These are phyloP conservation scores for Heliosperma pusillum DNA, from an alignment of 148 eudicot species.

Conservation along the genomic window DNA sequence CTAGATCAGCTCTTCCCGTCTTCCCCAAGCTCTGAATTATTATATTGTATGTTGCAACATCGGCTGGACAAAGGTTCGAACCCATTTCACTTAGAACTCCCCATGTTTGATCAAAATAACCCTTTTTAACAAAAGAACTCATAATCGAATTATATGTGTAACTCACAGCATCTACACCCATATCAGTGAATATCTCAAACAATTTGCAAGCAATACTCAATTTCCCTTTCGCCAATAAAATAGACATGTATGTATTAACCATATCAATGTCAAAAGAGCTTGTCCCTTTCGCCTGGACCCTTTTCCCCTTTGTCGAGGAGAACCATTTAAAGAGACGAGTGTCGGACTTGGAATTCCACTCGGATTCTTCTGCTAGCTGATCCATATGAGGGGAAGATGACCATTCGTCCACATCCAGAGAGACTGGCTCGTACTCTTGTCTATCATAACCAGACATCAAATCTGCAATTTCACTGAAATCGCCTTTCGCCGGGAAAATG, in stretches of 20 bases:
- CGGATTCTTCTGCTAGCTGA: constrained; percentile 46
- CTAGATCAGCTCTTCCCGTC: constrained; percentile 78
- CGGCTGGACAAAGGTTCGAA: constrained; percentile 58
- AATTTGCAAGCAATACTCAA: constrained; percentile 74
- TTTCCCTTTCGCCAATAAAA: constrained; percentile 74
- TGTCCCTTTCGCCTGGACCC: constrained; percentile 48
- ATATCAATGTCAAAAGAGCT: constrained; percentile 68
- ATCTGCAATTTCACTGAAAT: constrained; percentile 43
- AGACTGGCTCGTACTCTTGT: constrained; percentile 7
- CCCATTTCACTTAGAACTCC: constrained; percentile 66
- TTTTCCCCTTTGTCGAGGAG: constrained; percentile 48
- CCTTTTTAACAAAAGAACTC: constrained; percentile 87
- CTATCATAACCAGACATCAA: constrained; percentile 22
- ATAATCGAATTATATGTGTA: constrained; percentile 80
- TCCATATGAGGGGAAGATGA: constrained; percentile 88
- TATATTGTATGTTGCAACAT: constrained; percentile 69
- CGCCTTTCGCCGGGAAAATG: constrained; percentile 56
- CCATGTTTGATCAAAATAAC: constrained; percentile 74
- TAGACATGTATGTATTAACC: constrained; percentile 81
- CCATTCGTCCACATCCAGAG: constrained; percentile 51
- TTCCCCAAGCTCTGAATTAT: constrained; percentile 79
- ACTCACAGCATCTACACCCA: constrained; percentile 58
- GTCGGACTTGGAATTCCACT: constrained; percentile 26
- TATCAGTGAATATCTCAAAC: constrained; percentile 63
- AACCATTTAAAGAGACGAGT: constrained; percentile 30